These are phyloP conservation scores for Rubia balearica DNA, from an alignment of 305 asterid genomes.

Conservation along the genomic window DNA sequence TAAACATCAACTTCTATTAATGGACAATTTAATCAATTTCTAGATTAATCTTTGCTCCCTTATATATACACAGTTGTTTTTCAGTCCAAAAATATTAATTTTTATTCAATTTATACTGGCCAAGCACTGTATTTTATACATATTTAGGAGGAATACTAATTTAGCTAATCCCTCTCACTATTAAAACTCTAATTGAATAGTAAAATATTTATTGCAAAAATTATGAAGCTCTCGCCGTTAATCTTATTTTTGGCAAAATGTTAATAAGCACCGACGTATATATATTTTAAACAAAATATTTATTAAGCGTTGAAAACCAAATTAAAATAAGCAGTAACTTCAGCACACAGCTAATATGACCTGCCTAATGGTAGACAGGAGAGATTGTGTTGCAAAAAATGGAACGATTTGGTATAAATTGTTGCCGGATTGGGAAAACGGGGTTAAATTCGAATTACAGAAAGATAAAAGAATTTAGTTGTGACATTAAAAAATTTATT, in stretches of 20 bases:
- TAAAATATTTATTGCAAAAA: background rate
- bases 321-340: background rate
- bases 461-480: too few species aligned
- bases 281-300: background rate
- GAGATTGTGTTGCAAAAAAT: background rate
- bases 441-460: too few species aligned
- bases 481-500: too few species aligned
- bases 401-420: background rate
- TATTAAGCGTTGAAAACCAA: background rate
- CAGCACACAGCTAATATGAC: background rate
- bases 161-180: background rate
- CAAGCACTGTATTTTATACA: too few species aligned
- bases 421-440: too few species aligned
- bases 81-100: background rate
- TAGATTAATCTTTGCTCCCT: background rate
- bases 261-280: background rate
- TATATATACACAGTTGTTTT: too few species aligned
- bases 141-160: too few species aligned
- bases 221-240: background rate
- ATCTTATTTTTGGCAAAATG: background rate
- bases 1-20: background rate
- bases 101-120: too few species aligned
- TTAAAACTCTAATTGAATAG: background rate
- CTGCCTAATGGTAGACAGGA: background rate
- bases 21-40: background rate